Base-by-base conservation (phyloP, 768 basidiomycete genomes). In the Xerocomellus intermedius region DNA sequence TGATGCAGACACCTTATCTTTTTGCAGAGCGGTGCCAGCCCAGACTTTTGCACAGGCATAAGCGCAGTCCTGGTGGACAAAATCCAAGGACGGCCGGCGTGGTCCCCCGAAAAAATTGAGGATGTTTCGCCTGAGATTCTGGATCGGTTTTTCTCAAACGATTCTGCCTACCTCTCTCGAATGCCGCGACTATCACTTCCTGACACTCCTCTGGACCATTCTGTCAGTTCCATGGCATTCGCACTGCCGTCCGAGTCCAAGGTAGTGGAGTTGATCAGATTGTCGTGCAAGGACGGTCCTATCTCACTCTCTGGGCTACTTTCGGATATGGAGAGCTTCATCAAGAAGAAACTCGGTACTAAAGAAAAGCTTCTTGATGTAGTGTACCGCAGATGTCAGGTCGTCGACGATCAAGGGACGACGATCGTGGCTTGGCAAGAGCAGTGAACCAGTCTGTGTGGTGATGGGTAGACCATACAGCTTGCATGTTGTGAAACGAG, bases 1-100 rank as follows among this genome's bases (percentile, higher is more conserved):
- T 52, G 38, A 51, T 42, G 54, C 42, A 64, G 28, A 60, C 54
- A 45, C 55, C 49, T 49, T 39, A 56, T 50, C 36, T 4, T 58
- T 26, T 59, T 43, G 19, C 65, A 94, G 94, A 84, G 76, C 61
- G 85, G 83, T 48, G 87, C 85, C 41, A 89, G 83, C 68, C 77
- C 85, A 8, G 97, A 99, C 75, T 98, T 99, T 74, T 60, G 75
- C 48, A 83, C 79, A 21, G 96, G 96, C 22, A 87, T 98, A 41
- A 84, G 79, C 30, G 81, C 86, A 37, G 83, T 92, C 35, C 69
- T 89, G 30, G 59, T 81, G 74, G 66, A 79, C 47, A 82, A 81
- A 65, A 71, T 76, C 24, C 54, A 76, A 75, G 75, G 65, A 38
- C 76, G 80, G 38, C 86, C 91, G 8, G 64, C 71, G 6, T 98